Conservation (phyloP, 768 basidiomycete genomes). For the Leucocoprinus leucothites region DNA sequence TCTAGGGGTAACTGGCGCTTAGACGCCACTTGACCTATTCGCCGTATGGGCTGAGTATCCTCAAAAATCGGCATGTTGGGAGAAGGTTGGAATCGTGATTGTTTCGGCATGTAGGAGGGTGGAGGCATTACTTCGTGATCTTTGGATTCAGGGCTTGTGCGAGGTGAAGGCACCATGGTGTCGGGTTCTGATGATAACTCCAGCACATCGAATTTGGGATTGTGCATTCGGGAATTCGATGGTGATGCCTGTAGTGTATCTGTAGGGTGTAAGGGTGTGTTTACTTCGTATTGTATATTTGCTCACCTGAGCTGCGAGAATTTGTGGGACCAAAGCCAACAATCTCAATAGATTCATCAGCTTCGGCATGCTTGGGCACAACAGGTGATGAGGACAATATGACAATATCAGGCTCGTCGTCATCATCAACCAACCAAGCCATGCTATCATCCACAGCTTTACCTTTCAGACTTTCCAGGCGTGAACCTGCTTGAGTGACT, state of each 20-base stretch:
- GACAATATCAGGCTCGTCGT: slow-evolving; percentile 56
- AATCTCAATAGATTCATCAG: slow-evolving; percentile 26
- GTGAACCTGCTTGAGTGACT: slow-evolving; percentile 6
- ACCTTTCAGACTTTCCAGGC: slow-evolving; percentile 2
- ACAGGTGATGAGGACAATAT: slow-evolving; percentile 52
- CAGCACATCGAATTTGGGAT: slow-evolving; percentile 1
- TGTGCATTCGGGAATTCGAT: neutral
- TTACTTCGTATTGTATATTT: neutral
- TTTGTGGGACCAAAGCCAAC: slow-evolving; percentile 11
- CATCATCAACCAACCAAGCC: slow-evolving; percentile 64
- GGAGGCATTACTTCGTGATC: slow-evolving; percentile 24
- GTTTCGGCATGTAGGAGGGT: slow-evolving; percentile 31
- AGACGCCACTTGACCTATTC: neutral
- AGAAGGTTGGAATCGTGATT: slow-evolving; percentile 13
- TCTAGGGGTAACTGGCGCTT: neutral
- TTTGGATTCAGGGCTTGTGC: slow-evolving; percentile 13
- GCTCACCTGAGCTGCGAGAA: neutral
- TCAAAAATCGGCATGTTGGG: neutral
- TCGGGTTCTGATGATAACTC: slow-evolving; percentile 7
- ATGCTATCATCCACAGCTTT: slow-evolving; percentile 37
- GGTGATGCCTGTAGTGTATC: neutral
- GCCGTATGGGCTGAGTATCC: neutral
- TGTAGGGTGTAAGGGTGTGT: neutral
- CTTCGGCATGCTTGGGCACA: slow-evolving; percentile 8
- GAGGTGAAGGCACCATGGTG: neutral